Evolutionary conservation across 768 basidiomycete genomes (phyloP).

Genomic region (Leccinellum rugosiceps): DNA sequence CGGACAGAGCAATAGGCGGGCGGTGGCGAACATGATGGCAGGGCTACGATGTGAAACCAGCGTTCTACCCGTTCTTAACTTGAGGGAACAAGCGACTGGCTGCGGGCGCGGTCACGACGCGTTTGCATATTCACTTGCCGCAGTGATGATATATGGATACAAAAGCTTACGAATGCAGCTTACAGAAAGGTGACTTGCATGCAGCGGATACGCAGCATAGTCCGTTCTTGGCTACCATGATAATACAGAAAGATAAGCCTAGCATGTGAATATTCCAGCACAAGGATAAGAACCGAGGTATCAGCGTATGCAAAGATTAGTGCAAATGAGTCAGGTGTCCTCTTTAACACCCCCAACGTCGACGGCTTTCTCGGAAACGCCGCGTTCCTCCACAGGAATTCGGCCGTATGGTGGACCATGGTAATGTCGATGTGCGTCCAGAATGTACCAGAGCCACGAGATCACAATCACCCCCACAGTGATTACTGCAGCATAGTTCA

Average conservation of each 20-base stretch:
- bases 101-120: constrained; percentile 21
- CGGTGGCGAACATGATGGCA: constrained; percentile 28
- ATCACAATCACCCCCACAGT: constrained; percentile 18
- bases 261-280: background rate
- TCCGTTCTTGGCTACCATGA: background rate
- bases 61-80: background rate
- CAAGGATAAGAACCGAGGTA: background rate
- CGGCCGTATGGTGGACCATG: constrained; percentile 40
- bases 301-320: background rate
- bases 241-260: background rate
- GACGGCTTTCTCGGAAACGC: background rate
- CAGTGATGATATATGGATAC: background rate
- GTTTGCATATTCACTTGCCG: background rate
- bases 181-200: background rate
- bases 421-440: constrained; percentile 53
- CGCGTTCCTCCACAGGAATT: background rate
- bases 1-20: constrained; percentile 34
- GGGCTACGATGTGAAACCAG: background rate
- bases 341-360: background rate
- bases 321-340: background rate
- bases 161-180: background rate
- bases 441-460: constrained; percentile 49
- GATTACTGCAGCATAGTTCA: constrained; percentile 50
- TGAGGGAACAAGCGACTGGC: background rate
- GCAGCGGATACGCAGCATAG: background rate